Conservation (phyloP, 2,329 filamentous ascomycete species). For the Botryotinia calthae region DNA sequence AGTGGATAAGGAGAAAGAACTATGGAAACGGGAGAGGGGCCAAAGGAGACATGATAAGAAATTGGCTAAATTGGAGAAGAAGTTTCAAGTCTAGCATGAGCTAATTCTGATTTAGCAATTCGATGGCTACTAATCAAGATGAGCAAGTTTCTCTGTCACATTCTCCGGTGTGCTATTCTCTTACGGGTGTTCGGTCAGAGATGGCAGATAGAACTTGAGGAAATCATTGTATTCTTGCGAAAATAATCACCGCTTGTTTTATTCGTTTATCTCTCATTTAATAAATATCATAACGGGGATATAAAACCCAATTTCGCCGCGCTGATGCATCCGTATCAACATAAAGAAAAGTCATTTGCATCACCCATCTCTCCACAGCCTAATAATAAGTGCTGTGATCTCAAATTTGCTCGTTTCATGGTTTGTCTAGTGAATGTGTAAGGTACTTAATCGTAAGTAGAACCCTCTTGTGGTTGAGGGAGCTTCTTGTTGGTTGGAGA, state of each 20-base stretch:
- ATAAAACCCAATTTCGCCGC: constrained; percentile 35
- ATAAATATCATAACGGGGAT: constrained; percentile 26
- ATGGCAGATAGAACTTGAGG: neutral
- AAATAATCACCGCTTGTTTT: constrained; percentile 20
- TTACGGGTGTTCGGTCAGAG: neutral
- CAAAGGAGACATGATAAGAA: constrained; percentile 28
- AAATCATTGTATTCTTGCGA: neutral
- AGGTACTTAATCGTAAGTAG: constrained; percentile 47
- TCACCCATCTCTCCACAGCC: constrained; percentile 5
- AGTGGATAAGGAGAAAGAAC: constrained; percentile 46
- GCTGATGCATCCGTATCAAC: constrained; percentile 38
- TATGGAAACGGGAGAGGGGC: constrained; percentile 41
- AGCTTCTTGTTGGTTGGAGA: constrained; percentile 90
- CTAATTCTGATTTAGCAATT: neutral
- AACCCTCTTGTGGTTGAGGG: constrained; percentile 86
- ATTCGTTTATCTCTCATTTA: constrained; percentile 24
- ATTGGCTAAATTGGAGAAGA: constrained; percentile 19
- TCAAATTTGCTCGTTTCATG: constrained; percentile 6
- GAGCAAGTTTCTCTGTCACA: neutral
- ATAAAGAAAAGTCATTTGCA: constrained; percentile 24
- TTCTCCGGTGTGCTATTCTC: neutral
- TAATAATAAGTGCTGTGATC: neutral
- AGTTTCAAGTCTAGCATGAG: constrained; percentile 2
- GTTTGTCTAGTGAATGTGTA: neutral
- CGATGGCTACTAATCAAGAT: neutral